These are phyloP conservation scores for Sclerotinia glacialis DNA, from an alignment of 2,329 filamentous ascomycete genomes.

Conservation along the genomic window DNA sequence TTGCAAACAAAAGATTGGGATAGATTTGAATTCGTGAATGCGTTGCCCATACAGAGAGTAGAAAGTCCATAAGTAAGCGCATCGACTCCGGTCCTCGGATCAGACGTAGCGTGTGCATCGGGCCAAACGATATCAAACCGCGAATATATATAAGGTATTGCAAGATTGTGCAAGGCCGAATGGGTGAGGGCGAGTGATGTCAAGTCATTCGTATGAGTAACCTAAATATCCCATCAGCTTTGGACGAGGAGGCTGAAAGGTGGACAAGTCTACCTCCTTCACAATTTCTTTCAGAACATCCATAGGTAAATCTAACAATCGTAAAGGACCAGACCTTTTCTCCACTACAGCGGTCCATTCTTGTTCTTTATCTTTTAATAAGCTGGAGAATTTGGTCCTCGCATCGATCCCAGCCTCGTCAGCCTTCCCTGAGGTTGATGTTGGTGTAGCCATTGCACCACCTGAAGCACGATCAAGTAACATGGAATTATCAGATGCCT, in stretches of 20 bases:
- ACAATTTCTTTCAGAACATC: slow-evolving; percentile 77
- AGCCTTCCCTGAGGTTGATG: slow-evolving; percentile 27
- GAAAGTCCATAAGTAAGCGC: slow-evolving; percentile 79
- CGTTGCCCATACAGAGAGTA: slow-evolving; percentile 71
- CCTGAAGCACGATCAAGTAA: slow-evolving; percentile 26
- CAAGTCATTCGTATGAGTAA: slow-evolving; percentile 78
- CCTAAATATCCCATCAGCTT: slow-evolving; percentile 45
- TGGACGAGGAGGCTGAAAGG: background rate
- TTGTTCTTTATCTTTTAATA: slow-evolving; percentile 59
- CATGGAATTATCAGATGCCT: slow-evolving; percentile 30
- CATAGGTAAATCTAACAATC: slow-evolving; percentile 70
- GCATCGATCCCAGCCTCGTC: slow-evolving; percentile 32
- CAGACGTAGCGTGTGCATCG: slow-evolving; percentile 61
- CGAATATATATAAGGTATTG: slow-evolving; percentile 77
- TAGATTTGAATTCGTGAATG: slow-evolving; percentile 44
- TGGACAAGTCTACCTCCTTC: slow-evolving; percentile 59
- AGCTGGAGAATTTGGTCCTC: slow-evolving; percentile 41
- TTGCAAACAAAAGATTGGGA: slow-evolving; percentile 35
- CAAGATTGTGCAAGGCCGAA: slow-evolving; percentile 71
- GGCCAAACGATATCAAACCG: slow-evolving; percentile 89
- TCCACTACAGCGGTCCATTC: slow-evolving; percentile 63
- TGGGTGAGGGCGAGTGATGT: slow-evolving; percentile 75
- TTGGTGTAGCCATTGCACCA: slow-evolving; percentile 19
- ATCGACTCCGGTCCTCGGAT: slow-evolving; percentile 71
- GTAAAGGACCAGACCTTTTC: slow-evolving; percentile 55